Evolutionary conservation across 1,139 yeast genomes (phyloP), one percentile per base, ranked within the genome.

Genomic region (Blastobotrys raffinosifermentans): DNA sequence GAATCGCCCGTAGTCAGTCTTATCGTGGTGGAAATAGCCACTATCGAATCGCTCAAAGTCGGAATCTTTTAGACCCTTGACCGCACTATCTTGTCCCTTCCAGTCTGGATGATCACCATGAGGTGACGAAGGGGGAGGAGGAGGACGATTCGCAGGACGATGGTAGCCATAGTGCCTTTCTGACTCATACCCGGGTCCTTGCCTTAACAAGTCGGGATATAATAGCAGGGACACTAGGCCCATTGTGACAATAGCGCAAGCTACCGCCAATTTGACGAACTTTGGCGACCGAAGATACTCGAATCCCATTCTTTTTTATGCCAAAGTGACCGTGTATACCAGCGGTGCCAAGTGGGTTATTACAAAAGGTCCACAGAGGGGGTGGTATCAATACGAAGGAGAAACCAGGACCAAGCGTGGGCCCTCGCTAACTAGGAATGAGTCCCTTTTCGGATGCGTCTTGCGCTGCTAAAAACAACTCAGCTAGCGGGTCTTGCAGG

Each of bases 1-100:
- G 18, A 32, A 37, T 5, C 33, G 34, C 9, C 23, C 13, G 3
- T 20, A 15, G 5, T 34, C 32, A 8, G 15, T 9, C n/a, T 13
- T 13, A 3, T 13, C 18, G 15, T 25, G 7, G 11, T 25, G 27
- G 11, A 6, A 25, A n/a, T 25, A 13, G 7, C 27, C 27, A 6
- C 10, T 14, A 6, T 8, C 7, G 11, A 6, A n/a, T 5, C 6
- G 11, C 7, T 25, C 27, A 6, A 6, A n/a, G 10, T 25, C 10
- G 7, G 7, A 8, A 8, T 20, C 23, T 8, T n/a, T 20, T 20
- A 20, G n/a, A 14, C 6, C n/a, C n/a, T n/a, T n/a, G n/a, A n/a
- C n/a, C n/a, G n/a, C n/a, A n/a, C n/a, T 26, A 11, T 19, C 9
- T 8, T 14, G 18, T 26, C 16, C 8, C 16, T 14, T 14, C 9